phyloP scores from a whole-genome alignment of 2,329 filamentous ascomycete species.

The Dryadomyces quercus-mongolicae region DNA sequence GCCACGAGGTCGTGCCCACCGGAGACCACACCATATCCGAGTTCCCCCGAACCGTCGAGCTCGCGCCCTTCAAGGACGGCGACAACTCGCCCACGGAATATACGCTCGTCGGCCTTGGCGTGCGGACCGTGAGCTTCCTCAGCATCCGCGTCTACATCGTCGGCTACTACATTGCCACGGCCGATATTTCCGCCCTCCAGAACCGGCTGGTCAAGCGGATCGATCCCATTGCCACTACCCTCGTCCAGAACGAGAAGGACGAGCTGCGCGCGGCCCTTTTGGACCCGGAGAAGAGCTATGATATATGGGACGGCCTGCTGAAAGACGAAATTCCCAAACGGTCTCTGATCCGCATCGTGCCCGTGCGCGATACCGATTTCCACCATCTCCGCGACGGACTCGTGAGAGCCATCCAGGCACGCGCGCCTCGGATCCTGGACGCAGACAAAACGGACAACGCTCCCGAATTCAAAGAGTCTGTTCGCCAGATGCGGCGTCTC shows the following conservation, averaged over 20 bases:
- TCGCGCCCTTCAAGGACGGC: slow-evolving; percentile 34
- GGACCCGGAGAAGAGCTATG: slow-evolving; percentile 55
- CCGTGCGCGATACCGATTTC: slow-evolving; percentile 91
- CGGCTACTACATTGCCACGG: slow-evolving; percentile 77
- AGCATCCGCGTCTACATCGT: slow-evolving; percentile 90
- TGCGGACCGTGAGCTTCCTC: slow-evolving; percentile 82
- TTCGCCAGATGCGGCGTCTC: slow-evolving; percentile 68
- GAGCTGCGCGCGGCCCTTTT: slow-evolving; percentile 56
- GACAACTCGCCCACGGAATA: slow-evolving; percentile 48
- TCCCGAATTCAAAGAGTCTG: slow-evolving; percentile 53
- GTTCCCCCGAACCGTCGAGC: slow-evolving; percentile 61
- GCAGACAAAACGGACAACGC: background rate
- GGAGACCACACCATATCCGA: slow-evolving; percentile 68
- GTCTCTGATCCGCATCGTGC: slow-evolving; percentile 71
- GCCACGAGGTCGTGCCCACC: slow-evolving; percentile 65
- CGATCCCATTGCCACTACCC: slow-evolving; percentile 65
- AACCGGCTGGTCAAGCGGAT: slow-evolving; percentile 62
- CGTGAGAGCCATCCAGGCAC: slow-evolving; percentile 70
- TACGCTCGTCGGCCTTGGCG: slow-evolving; percentile 75
- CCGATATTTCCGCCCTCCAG: slow-evolving; percentile 74
- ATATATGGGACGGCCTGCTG: slow-evolving; percentile 64
- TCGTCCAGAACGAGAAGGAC: slow-evolving; percentile 73
- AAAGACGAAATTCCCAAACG: slow-evolving; percentile 51
- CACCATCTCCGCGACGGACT: slow-evolving; percentile 84
- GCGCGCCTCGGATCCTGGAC: slow-evolving; percentile 37